phyloP scores from a whole-genome alignment of 106 monocot genomes.

The Ottelia alismoides region DNA sequence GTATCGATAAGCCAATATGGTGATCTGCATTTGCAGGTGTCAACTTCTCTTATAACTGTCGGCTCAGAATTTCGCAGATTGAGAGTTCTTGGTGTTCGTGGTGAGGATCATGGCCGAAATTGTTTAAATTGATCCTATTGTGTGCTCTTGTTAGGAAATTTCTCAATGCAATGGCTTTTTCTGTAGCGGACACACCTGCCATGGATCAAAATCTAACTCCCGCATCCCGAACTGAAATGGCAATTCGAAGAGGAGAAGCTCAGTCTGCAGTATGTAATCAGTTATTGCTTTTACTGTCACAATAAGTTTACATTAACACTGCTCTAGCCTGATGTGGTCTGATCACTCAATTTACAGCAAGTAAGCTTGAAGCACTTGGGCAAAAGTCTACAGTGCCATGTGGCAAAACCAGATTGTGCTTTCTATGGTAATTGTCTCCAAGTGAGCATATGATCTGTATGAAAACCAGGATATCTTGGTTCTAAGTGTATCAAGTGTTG shows the following conservation, averaged over 20 bases:
- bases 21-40: constrained; percentile 88
- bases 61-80: constrained; percentile 79
- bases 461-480: too few species aligned
- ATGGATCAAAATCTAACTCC: constrained; percentile 47
- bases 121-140: too few species aligned
- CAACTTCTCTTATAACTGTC: constrained; percentile 71
- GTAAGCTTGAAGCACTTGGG: constrained; percentile 87
- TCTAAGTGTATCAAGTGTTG: too few species aligned
- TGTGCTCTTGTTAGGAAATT: not conserved
- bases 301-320: too few species aligned
- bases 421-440: constrained; percentile 50
- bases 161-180: too few species aligned
- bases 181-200: constrained; percentile 52
- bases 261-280: constrained; percentile 48
- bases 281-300: not conserved
- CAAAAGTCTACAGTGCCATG: constrained; percentile 90
- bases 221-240: constrained; percentile 62
- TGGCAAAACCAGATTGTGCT: constrained; percentile 83
- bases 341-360: constrained; percentile 35
- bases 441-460: too few species aligned
- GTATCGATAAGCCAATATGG: constrained; percentile 82
- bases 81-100: constrained; percentile 63
- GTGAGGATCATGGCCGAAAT: constrained; percentile 17
- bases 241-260: constrained; percentile 79
- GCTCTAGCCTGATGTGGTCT: too few species aligned